Evolutionary conservation across 169 alveolate species (phyloP), one percentile per base, ranked within the genome.

Genomic region (Eimeria necatrix): DNA sequence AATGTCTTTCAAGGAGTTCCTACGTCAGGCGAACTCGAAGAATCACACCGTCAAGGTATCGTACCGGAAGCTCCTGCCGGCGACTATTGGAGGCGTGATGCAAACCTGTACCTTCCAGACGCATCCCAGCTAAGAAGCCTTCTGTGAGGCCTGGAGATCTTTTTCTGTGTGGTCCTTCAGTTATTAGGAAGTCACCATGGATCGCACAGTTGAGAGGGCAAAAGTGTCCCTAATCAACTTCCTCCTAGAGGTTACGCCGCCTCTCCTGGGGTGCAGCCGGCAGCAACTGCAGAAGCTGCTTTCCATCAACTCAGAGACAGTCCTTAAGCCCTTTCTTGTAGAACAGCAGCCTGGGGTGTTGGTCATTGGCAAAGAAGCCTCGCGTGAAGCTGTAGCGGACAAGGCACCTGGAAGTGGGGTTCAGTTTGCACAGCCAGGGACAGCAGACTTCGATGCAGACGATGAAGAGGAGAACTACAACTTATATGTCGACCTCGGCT

Each of bases 231-330:
- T 97, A 60, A 96, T 96, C 73, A 96, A 97, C 60, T 97, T 96
- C 73, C 95, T 97, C 73, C 94, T 97, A 91, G 98, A 96, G 95
- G 97, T 97, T 53, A 96, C 97, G 49, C 98, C 98, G 20, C 95
- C 98, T 18, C 96, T 96, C 51, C 95, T 97, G 80, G 98, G 96
- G 64, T 97, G 98, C 91, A 95, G 98, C 68, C 88, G 98, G 84
- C 97, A 96, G 95, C 96, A 96, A 89, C 93, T 97, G 68, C 97
- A 96, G 94, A 86, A 96, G 71, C 94, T 97, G 64, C 95, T 97
- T 59, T 96, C 97, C 18, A 97, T 95, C 60, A 97, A 97, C 73
- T 61, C 70, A 5, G 96, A 81, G 70, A 97, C 96, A 20, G 96
- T 95, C 74, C 91, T 97, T 88, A 91, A 95, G 87, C 94, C 95